These are phyloP conservation scores for Volvox carteri DNA, from an alignment of 163 green algal species.

Conservation along the genomic window DNA sequence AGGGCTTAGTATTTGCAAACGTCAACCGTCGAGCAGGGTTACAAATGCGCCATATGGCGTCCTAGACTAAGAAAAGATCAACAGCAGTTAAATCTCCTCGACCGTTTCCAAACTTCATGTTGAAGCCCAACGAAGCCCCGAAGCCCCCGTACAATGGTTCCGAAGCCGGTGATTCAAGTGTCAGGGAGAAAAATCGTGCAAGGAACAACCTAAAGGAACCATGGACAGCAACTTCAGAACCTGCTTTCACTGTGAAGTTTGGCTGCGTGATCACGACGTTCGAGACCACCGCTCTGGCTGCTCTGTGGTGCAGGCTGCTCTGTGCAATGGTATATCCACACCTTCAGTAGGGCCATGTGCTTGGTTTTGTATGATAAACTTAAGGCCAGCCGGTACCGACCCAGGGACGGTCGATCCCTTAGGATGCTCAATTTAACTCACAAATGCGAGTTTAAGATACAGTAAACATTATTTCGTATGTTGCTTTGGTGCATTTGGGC, in stretches of 20 bases:
- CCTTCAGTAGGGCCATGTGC: not conserved
- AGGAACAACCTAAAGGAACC: too few relatives aligned
- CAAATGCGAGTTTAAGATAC: not conserved
- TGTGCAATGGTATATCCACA: not conserved
- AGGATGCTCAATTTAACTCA: not conserved
- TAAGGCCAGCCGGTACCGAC: not conserved
- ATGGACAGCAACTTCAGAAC: too few relatives aligned
- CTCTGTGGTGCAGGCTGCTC: not conserved
- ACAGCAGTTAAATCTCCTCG: not conserved
- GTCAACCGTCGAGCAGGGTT: not conserved
- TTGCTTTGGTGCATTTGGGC: too few relatives aligned
- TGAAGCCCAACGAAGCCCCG: not conserved
- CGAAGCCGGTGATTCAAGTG: not conserved
- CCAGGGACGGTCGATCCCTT: not conserved
- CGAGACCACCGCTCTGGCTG: not conserved
- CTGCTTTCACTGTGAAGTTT: not conserved
- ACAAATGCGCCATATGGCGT: not conserved
- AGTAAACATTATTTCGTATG: not conserved
- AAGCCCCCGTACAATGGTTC: slow-evolving; percentile 3
- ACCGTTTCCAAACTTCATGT: not conserved
- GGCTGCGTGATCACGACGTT: not conserved
- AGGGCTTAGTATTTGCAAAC: slow-evolving; percentile 17
- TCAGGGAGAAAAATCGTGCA: not conserved
- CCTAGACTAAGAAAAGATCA: not conserved
- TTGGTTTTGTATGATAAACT: not conserved